Evolutionary conservation across 2,329 filamentous ascomycete species (phyloP).

Genomic region (Cladophialophora immunda): DNA sequence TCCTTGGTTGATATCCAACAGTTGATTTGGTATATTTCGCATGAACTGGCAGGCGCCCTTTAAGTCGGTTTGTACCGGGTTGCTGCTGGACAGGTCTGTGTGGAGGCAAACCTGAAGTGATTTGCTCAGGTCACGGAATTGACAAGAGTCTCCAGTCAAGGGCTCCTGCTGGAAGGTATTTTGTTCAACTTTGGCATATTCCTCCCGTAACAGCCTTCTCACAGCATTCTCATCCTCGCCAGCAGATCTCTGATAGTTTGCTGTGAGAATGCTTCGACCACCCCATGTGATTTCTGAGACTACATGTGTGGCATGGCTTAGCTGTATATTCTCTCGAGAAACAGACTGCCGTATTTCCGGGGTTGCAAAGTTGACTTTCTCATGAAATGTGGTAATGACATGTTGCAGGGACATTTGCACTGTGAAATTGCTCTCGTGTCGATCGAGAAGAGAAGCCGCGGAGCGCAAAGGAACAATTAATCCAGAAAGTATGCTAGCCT

Average conservation of each 20-base stretch:
- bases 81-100: not conserved
- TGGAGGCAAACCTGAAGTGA: constrained; percentile 3
- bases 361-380: constrained; percentile 32
- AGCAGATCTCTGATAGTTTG: constrained; percentile 16
- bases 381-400: constrained; percentile 29
- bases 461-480: constrained; percentile 30
- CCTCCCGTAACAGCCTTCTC: constrained; percentile 1
- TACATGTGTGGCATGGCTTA: constrained; percentile 34
- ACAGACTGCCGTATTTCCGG: constrained; percentile 18
- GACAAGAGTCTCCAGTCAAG: not conserved
- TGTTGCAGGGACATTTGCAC: constrained; percentile 33
- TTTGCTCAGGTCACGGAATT: not conserved
- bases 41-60: constrained; percentile 36
- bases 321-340: constrained; percentile 13
- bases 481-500: constrained; percentile 38
- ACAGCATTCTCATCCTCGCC: constrained; percentile 9
- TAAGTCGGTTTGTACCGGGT: not conserved
- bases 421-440: constrained; percentile 18
- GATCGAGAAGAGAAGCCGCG: constrained; percentile 30
- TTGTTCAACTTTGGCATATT: constrained; percentile 3
- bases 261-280: constrained; percentile 31
- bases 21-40: constrained; percentile 35
- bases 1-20: constrained; percentile 37
- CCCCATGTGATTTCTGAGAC: constrained; percentile 38
- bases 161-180: not conserved